These are phyloP conservation scores for Gyromitra esculenta DNA, from an alignment of 2,329 filamentous ascomycete species.

Conservation along the genomic window DNA sequence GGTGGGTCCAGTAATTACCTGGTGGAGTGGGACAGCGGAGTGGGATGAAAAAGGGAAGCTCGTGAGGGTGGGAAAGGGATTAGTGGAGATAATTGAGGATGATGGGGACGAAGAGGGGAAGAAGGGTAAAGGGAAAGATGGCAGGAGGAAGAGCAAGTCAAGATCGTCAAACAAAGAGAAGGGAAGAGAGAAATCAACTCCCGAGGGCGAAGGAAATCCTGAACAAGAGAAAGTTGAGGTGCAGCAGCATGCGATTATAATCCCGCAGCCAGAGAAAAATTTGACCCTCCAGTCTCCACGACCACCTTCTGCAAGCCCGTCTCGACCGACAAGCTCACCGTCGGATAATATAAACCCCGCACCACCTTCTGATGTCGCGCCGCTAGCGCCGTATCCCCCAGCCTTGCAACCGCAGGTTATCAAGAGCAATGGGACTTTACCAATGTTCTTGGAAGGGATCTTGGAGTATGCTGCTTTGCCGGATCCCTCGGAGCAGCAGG, in stretches of 20 bases:
- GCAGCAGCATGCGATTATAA: constrained; percentile 44
- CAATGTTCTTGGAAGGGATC: constrained; percentile 62
- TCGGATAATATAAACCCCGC: constrained; percentile 54
- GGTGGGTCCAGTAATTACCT: constrained; percentile 87
- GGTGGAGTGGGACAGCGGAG: constrained; percentile 90
- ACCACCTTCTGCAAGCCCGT: constrained; percentile 53
- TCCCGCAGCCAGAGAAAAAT: constrained; percentile 44
- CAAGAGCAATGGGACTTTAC: constrained; percentile 51
- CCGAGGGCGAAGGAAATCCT: constrained; percentile 41
- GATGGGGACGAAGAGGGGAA: constrained; percentile 63
- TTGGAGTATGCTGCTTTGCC: constrained; percentile 61
- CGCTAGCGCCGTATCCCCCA: constrained; percentile 57
- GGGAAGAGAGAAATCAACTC: constrained; percentile 53
- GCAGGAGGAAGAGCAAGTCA: constrained; percentile 63
- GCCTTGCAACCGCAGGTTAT: constrained; percentile 51
- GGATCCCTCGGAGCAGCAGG: constrained; percentile 47
- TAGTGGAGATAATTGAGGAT: constrained; percentile 69
- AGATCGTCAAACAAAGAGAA: constrained; percentile 40
- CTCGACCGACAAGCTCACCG: constrained; percentile 45
- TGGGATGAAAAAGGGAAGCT: constrained; percentile 78
- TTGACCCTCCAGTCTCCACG: constrained; percentile 27
- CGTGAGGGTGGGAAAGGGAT: constrained; percentile 72
- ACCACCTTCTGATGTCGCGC: constrained; percentile 47
- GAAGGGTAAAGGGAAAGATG: constrained; percentile 62
- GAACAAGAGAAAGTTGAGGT: constrained; percentile 30